Conservation (phyloP, 2,329 filamentous ascomycete genomes). For the Mollisiaceae sp. region DNA sequence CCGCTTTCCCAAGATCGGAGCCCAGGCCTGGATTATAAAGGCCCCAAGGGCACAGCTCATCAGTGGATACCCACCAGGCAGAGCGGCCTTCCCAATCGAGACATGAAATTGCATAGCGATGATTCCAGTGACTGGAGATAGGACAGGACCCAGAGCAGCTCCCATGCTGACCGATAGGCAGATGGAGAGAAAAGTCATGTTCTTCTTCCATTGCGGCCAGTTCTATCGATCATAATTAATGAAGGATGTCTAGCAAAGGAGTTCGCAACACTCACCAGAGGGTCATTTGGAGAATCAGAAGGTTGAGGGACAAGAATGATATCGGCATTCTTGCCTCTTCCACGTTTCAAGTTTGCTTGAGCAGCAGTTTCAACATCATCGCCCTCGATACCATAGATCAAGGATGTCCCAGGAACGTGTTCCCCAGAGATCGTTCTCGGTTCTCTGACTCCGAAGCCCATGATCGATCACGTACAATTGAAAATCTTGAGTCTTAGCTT, state of each 20-base stretch:
- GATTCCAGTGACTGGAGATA: constrained; percentile 6
- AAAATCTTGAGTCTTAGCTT: not conserved
- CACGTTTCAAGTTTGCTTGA: constrained; percentile 1
- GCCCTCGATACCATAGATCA: not conserved
- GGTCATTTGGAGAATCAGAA: constrained; percentile 1
- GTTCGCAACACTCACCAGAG: not conserved
- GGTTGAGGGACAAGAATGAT: constrained; percentile 8
- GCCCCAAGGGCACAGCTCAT: constrained; percentile 3
- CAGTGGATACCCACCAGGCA: constrained; percentile 9
- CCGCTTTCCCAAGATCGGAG: constrained; percentile 1
- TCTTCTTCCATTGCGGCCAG: constrained; percentile 8
- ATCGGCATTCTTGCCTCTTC: not conserved
- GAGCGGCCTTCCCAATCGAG: not conserved
- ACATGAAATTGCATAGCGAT: constrained; percentile 1
- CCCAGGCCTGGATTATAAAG: not conserved
- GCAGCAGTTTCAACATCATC: not conserved
- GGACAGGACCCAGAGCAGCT: not conserved
- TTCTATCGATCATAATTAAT: not conserved
- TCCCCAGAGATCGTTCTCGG: not conserved
- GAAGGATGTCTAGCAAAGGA: not conserved
- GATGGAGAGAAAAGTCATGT: constrained; percentile 6
- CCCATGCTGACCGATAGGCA: constrained; percentile 1
- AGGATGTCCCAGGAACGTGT: constrained; percentile 7
- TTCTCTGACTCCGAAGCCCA: constrained; percentile 11
- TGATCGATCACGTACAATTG: not conserved